Base-by-base conservation (phyloP, 768 basidiomycete species). In the Sporobolomyces roseus region DNA sequence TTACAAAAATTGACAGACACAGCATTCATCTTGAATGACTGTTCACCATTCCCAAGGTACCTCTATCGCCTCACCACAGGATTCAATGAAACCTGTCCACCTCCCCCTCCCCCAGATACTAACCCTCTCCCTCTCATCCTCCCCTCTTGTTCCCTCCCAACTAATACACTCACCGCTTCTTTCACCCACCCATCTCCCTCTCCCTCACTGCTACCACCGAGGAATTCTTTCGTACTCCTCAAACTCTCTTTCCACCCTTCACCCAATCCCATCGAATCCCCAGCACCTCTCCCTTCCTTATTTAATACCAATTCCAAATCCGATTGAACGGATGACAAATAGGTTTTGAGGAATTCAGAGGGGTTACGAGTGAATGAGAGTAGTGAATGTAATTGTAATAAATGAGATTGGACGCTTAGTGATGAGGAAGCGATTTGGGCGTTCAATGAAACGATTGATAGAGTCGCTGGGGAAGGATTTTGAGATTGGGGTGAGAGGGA, bases 91-190 rank as follows among this genome's bases (percentile, higher is more conserved):
- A 58, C 9, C 14, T 12, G 13, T 38, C 45, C 56, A 4, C 56
- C 56, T 21, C 45, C 38, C 19, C 30, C 12, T 32, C 32, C 56
- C 19, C 56, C 10, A n/a, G 41, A n/a, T n/a, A n/a, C 56, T 19
- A 58, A 32, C 50, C 35, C n/a, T n/a, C n/a, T n/a, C n/a, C n/a
- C n/a, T n/a, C n/a, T n/a, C n/a, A n/a, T n/a, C n/a, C n/a, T n/a
- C n/a, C n/a, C n/a, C n/a, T n/a, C n/a, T n/a, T n/a, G n/a, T n/a
- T n/a, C n/a, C n/a, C n/a, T n/a, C n/a, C n/a, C n/a, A n/a, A n/a
- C n/a, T n/a, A n/a, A 49, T 2, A 66, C 65, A 6, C 51, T 30
- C n/a, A 59, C 63, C 14, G 63, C 68, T 23, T 70, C 68, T 12
- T 55, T 38, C n/a, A 70, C 63, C 68, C 68, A 70, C 25, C 59